Evolutionary conservation across 2,329 filamentous ascomycete genomes (phyloP).

Genomic region (Paracoccidioides lutzii): DNA sequence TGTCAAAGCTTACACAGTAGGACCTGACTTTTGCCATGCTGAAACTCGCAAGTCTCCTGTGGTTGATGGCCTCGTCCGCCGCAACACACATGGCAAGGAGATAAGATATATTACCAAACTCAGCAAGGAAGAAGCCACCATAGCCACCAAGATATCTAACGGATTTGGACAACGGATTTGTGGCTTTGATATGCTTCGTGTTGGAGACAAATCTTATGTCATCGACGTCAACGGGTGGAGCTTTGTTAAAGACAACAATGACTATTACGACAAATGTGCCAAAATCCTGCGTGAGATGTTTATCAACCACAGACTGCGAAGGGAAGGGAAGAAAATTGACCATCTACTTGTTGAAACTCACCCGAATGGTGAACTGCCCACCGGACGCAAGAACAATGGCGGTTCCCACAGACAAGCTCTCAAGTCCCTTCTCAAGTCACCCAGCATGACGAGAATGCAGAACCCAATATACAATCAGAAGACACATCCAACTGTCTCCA

Average conservation of each 20-base stretch:
- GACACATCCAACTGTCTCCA: conserved; percentile 30
- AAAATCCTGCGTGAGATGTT: conserved; percentile 81
- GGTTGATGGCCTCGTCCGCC: conserved; percentile 86
- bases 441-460: conserved; percentile 49
- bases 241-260: conserved; percentile 98
- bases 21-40: conserved; percentile 82
- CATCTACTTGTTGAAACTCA: conserved; percentile 18
- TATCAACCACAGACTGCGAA: conserved; percentile 53
- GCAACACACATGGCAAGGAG: conserved; percentile 95
- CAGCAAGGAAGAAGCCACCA: conserved; percentile 63
- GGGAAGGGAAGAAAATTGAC: conserved; percentile 22
- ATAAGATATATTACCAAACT: conserved; percentile 86
- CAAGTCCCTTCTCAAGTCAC: conserved; percentile 50
- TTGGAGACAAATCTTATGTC: conserved; percentile 82
- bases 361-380: conserved; percentile 20
- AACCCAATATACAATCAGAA: conserved; percentile 33
- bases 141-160: conserved; percentile 78
- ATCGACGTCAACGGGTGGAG: conserved; percentile 99
- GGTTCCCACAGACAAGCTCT: conserved; percentile 38
- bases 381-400: conserved; percentile 26
- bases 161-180: conserved; percentile 92
- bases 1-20: conserved; percentile 96
- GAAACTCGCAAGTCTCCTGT: conserved; percentile 96
- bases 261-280: conserved; percentile 89
- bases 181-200: conserved; percentile 85